These are phyloP conservation scores for Furcasterigmium sp. DNA, from an alignment of 2,329 filamentous ascomycete species.

Conservation along the genomic window DNA sequence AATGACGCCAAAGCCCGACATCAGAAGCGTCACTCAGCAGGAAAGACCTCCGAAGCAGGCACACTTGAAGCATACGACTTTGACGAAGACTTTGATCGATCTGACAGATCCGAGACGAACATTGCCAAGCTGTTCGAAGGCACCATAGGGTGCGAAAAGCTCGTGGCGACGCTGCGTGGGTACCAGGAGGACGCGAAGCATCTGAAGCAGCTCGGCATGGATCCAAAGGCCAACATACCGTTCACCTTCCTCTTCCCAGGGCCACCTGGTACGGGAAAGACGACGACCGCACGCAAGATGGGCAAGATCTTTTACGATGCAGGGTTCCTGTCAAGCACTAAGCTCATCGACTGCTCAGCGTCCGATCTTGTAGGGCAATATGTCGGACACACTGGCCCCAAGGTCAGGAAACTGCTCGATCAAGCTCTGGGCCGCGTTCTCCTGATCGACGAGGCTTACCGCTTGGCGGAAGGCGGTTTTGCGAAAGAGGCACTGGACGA, in stretches of 20 bases:
- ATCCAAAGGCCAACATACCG: slow-evolving; percentile 53
- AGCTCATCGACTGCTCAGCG: slow-evolving; percentile 62
- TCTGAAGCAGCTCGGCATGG: slow-evolving; percentile 44
- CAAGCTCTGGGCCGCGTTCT: slow-evolving; percentile 60
- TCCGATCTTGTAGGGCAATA: slow-evolving; percentile 65
- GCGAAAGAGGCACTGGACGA: slow-evolving; percentile 53
- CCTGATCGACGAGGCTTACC: slow-evolving; percentile 69
- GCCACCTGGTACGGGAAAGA: slow-evolving; percentile 65
- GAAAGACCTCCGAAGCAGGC: too few species aligned
- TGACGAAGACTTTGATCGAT: slow-evolving; percentile 54
- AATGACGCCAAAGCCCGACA: slow-evolving; percentile 34
- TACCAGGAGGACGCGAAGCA: slow-evolving; percentile 48
- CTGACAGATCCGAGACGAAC: slow-evolving; percentile 39
- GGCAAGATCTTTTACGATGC: slow-evolving; percentile 65
- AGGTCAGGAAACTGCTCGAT: slow-evolving; percentile 52
- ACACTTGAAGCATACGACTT: slow-evolving; percentile 41
- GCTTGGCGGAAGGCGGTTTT: slow-evolving; percentile 52
- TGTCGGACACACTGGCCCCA: slow-evolving; percentile 64
- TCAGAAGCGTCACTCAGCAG: slow-evolving; percentile 8
- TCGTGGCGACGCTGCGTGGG: slow-evolving; percentile 47
- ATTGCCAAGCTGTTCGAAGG: slow-evolving; percentile 50
- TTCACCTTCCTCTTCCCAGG: slow-evolving; percentile 68
- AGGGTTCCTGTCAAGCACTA: slow-evolving; percentile 55
- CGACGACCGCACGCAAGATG: slow-evolving; percentile 67
- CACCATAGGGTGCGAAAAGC: slow-evolving; percentile 50